Base-by-base conservation (phyloP, 345 rosid species). In the Corchorus olitorius region DNA sequence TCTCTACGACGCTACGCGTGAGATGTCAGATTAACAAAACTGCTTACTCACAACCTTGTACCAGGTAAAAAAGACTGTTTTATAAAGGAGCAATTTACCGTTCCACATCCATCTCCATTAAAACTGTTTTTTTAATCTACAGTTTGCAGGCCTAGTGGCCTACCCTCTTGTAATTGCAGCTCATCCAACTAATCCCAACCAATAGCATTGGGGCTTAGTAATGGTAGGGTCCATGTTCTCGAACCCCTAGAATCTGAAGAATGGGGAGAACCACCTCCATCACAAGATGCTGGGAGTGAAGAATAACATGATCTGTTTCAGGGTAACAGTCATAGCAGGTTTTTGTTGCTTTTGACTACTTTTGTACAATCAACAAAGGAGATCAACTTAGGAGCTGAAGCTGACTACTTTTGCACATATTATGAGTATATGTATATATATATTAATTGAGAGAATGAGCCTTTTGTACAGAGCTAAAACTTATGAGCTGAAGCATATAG, bases 91-190 rank as follows among this genome's bases (percentile, higher is more conserved):
- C 64, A 50, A 22, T 37, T 11, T 52, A 27, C 8, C 14, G 63
- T 53, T 46, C 41, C 65, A 63, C 37, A 53, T 9, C 12, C 52
- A 27, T 62, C 62, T 61, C 48, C 68, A 61, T 48, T 27, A 8
- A 52, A 50, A 17, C 60, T 54, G 22, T 55, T 9, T 55, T n/a
- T 49, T 70, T n/a, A n/a, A 20, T 50, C 19, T 13, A 41, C 83
- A 80, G 82, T 62, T 79, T 81, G 62, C 78, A 68, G 52, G 78
- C 78, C 55, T 81, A 84, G 43, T 87, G 52, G 78, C 78, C 55
- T 81, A 84, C 49, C 89, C 87, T 60, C 78, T 82, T 12, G 81
- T 82, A 33, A 80, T 86, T 16, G 85, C 87, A 27, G 84, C 89
- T 37, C 84, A 86, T 80, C 87, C 85, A 37, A 77, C 68, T 20